These are phyloP conservation scores for Plasmodium gaboni DNA, from an alignment of 169 alveolate species.

Conservation along the genomic window DNA sequence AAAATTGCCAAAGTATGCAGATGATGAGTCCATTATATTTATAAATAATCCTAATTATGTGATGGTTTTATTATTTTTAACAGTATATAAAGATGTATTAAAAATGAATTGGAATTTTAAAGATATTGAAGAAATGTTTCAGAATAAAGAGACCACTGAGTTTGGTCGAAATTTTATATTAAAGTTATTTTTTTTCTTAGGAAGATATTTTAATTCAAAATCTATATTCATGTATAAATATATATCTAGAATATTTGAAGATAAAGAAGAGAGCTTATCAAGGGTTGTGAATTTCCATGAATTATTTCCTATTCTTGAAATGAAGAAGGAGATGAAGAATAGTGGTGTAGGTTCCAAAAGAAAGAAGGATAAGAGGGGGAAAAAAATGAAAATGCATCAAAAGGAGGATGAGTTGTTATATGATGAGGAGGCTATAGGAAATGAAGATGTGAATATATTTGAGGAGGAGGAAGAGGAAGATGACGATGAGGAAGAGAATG, in stretches of 20 bases:
- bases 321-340: constrained; percentile 6
- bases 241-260: constrained; percentile 73
- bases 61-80: constrained; percentile 61
- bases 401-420: constrained; percentile 25
- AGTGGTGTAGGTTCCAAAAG: constrained; percentile 31
- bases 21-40: constrained; percentile 61
- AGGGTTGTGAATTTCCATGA: constrained; percentile 63
- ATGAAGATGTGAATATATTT: constrained; percentile 7
- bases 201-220: constrained; percentile 62
- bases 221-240: constrained; percentile 71
- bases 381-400: neutral
- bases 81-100: constrained; percentile 54
- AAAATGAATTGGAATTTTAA: constrained; percentile 71
- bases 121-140: constrained; percentile 74
- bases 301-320: constrained; percentile 38
- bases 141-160: constrained; percentile 68
- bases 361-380: constrained; percentile 7
- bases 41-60: constrained; percentile 69
- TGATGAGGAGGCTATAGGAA: constrained; percentile 12
- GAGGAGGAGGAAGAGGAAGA: constrained; percentile 8
- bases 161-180: constrained; percentile 63
- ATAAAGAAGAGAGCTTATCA: constrained; percentile 15
- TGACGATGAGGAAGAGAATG: neutral
- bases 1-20: constrained; percentile 68
- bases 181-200: constrained; percentile 54